phyloP scores from a whole-genome alignment of 768 basidiomycete species.

The Stropharia rugosoannulata region DNA sequence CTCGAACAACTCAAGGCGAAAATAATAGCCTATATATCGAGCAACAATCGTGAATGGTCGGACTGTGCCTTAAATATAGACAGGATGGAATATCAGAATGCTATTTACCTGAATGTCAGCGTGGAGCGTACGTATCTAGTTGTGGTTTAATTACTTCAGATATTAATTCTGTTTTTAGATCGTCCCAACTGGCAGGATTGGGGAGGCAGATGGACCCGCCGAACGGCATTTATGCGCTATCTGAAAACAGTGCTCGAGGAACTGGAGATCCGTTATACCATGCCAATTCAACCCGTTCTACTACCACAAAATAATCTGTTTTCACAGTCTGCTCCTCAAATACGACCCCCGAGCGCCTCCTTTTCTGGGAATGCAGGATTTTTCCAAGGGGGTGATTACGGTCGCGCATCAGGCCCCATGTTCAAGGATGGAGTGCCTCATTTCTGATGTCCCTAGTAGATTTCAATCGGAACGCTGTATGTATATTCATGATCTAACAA shows the following conservation, averaged over 20 bases:
- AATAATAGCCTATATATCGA: slow-evolving; percentile 56
- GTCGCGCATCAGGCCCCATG: slow-evolving; percentile 16
- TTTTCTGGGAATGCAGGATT: slow-evolving; percentile 25
- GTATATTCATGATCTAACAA: neutral
- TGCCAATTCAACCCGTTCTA: slow-evolving; percentile 73
- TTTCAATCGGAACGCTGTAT: neutral
- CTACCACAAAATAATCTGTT: slow-evolving; percentile 35
- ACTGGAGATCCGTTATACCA: slow-evolving; percentile 65
- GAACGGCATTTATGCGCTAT: slow-evolving; percentile 74
- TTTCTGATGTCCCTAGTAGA: neutral
- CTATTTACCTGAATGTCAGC: slow-evolving; percentile 61
- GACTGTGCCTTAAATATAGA: slow-evolving; percentile 65
- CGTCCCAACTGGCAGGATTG: slow-evolving; percentile 87
- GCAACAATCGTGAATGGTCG: slow-evolving; percentile 76
- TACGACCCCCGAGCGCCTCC: slow-evolving; percentile 7
- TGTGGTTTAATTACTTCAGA: neutral
- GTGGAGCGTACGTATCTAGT: slow-evolving; percentile 61
- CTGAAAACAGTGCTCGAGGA: slow-evolving; percentile 73
- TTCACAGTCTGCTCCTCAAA: slow-evolving; percentile 15
- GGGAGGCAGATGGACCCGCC: slow-evolving; percentile 76
- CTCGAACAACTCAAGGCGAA: slow-evolving; percentile 65
- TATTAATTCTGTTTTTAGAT: slow-evolving; percentile 36
- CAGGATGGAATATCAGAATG: slow-evolving; percentile 78
- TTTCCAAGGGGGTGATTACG: slow-evolving; percentile 21
- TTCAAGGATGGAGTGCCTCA: slow-evolving; percentile 19